Conservation (phyloP, 306 rosid species). For the Cercis canadensis region DNA sequence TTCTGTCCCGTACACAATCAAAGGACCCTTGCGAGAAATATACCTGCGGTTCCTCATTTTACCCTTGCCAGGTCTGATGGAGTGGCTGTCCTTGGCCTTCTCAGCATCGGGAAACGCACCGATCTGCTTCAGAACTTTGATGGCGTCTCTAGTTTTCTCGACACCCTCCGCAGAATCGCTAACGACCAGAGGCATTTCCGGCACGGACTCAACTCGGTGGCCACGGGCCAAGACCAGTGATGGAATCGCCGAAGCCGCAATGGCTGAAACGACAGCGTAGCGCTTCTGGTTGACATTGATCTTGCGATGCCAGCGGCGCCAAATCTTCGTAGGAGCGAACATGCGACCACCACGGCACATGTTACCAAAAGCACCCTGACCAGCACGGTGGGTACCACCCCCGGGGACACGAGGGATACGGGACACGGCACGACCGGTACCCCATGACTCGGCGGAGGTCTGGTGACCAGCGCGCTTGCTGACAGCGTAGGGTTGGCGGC, state of each 20-base stretch:
- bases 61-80: conserved; percentile 61
- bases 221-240: conserved; percentile 64
- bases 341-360: conserved; percentile 80
- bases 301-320: conserved; percentile 79
- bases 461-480: conserved; percentile 57
- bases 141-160: conserved; percentile 62
- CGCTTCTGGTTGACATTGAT: conserved; percentile 68
- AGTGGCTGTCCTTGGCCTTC: conserved; percentile 62
- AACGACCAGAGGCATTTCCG: conserved; percentile 65
- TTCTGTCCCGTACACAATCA: conserved; percentile 62
- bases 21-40: conserved; percentile 58
- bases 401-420: conserved; percentile 76
- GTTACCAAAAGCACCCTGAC: conserved; percentile 74
- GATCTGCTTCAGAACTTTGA: conserved; percentile 60
- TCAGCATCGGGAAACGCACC: conserved; percentile 60
- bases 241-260: conserved; percentile 66
- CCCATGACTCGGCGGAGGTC: conserved; percentile 68
- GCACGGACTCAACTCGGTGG: conserved; percentile 58
- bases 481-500: conserved; percentile 61
- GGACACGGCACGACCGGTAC: conserved; percentile 65
- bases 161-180: conserved; percentile 61
- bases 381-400: conserved; percentile 74
- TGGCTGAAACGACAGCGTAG: conserved; percentile 66
- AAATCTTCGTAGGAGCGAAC: conserved; percentile 79
- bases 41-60: conserved; percentile 64